These are phyloP conservation scores for Rhododendron henanense DNA, from an alignment of 148 eudicot genomes.

Conservation along the genomic window DNA sequence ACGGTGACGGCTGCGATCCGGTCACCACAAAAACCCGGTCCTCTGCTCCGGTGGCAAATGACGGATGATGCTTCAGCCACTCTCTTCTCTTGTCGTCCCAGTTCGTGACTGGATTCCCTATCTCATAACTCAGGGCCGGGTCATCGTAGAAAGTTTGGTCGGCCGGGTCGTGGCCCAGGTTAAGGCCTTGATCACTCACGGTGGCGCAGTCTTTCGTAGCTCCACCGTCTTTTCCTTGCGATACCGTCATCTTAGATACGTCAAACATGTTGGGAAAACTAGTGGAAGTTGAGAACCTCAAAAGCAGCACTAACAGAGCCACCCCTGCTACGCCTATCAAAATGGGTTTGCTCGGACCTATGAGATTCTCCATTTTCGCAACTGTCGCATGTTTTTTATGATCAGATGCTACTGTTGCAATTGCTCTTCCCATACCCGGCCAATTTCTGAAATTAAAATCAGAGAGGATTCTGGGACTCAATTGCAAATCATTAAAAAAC, in stretches of 20 bases:
- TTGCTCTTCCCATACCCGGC: neutral
- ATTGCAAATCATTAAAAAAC: neutral
- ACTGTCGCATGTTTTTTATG: neutral
- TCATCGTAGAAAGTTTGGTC: neutral
- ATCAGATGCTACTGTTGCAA: neutral
- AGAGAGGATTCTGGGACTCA: neutral
- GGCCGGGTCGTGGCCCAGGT: neutral
- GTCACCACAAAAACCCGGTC: slow-evolving; percentile 25
- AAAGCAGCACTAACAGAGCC: neutral
- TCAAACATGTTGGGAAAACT: neutral
- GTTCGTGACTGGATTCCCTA: slow-evolving; percentile 17
- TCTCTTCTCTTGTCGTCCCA: slow-evolving; percentile 30
- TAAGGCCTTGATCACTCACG: too few relatives aligned
- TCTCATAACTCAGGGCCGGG: slow-evolving; percentile 13
- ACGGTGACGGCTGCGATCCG: slow-evolving; percentile 28
- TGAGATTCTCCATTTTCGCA: slow-evolving; percentile 22
- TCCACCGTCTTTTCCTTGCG: too few relatives aligned
- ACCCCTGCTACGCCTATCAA: neutral
- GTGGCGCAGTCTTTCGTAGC: too few relatives aligned
- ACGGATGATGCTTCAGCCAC: slow-evolving; percentile 30
- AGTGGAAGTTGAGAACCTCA: neutral
- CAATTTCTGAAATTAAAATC: neutral
- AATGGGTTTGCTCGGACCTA: neutral
- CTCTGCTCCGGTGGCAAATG: slow-evolving; percentile 5
- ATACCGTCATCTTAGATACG: too few relatives aligned